A percentile compares a stretch with the other conserved stretches of the same genome.
phyloP scores from a whole-genome alignment of 148 eudicot species.

The Vaccinium myrtillus region DNA sequence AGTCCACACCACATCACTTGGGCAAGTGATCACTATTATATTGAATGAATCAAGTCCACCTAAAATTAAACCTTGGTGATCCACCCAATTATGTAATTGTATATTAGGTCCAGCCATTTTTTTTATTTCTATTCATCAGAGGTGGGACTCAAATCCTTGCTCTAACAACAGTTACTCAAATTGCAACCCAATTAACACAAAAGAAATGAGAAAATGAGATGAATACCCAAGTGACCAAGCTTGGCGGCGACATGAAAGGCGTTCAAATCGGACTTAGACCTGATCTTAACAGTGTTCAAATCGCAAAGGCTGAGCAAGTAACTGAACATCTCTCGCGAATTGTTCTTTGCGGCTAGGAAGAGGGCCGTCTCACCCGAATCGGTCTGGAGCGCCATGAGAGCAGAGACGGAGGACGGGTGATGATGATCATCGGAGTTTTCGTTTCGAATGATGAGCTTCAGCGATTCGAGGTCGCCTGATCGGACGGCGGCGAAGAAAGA shows the following conservation, averaged over 20 bases:
- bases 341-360: constrained; percentile 62
- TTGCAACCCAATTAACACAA: not conserved
- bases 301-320: constrained; percentile 67
- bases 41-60: too few species aligned
- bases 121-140: not conserved
- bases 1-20: too few species aligned
- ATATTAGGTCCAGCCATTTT: too few species aligned
- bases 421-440: constrained; percentile 38
- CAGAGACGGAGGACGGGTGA: constrained; percentile 28
- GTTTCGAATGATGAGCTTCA: constrained; percentile 36
- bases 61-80: too few species aligned
- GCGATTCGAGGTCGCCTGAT: constrained; percentile 47
- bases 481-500: constrained; percentile 65
- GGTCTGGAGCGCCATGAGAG: constrained; percentile 58
- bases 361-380: constrained; percentile 63
- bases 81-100: too few species aligned
- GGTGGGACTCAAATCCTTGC: too few species aligned
- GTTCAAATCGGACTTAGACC: constrained; percentile 58
- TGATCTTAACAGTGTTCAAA: constrained; percentile 35
- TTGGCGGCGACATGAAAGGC: constrained; percentile 72
- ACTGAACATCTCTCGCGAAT: constrained; percentile 36
- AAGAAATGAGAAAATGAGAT: not conserved
- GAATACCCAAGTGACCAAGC: constrained; percentile 67
- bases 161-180: not conserved
- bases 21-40: too few species aligned